These are phyloP conservation scores for Astragalus glycyphyllos DNA, from an alignment of 306 rosid species.

Conservation along the genomic window DNA sequence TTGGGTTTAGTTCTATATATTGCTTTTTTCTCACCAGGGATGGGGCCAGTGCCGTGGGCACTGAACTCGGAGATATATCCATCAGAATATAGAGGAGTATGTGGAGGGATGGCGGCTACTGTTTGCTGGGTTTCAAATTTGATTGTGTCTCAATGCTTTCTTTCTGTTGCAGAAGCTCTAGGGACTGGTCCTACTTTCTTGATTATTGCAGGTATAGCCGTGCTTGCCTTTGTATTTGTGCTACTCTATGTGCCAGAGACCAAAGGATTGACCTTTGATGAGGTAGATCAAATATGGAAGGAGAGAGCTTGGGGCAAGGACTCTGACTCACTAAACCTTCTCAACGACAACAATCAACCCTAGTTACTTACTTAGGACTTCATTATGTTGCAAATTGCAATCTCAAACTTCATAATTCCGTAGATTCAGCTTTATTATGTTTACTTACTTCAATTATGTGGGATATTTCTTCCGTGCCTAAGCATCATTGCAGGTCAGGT, in stretches of 20 bases:
- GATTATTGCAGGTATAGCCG: conserved; percentile 63
- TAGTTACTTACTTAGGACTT: not conserved
- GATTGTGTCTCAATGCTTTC: conserved; percentile 73
- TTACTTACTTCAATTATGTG: too few relatives aligned
- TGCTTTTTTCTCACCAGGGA: conserved; percentile 77
- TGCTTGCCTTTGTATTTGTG: conserved; percentile 67
- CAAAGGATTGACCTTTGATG: conserved; percentile 80
- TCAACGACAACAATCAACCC: conserved; percentile 36
- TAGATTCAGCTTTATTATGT: too few relatives aligned
- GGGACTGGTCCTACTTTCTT: conserved; percentile 76
- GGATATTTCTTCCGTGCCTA: too few relatives aligned
- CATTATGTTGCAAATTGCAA: too few relatives aligned
- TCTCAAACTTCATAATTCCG: too few relatives aligned
- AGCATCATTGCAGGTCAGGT: too few relatives aligned
- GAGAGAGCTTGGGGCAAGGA: conserved; percentile 69
- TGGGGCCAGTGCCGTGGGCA: conserved; percentile 97
- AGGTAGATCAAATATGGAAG: conserved; percentile 82
- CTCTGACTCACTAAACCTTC: conserved; percentile 53
- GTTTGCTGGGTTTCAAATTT: conserved; percentile 83
- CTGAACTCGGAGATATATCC: conserved; percentile 92
- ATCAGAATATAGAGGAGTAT: conserved; percentile 74
- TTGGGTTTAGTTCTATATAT: conserved; percentile 69
- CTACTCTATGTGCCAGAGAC: conserved; percentile 69
- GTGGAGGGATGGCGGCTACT: conserved; percentile 93
- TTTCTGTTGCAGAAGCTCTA: conserved; percentile 57